Conservation (phyloP, 306 rosid genomes). For the Luffa acutangula region DNA sequence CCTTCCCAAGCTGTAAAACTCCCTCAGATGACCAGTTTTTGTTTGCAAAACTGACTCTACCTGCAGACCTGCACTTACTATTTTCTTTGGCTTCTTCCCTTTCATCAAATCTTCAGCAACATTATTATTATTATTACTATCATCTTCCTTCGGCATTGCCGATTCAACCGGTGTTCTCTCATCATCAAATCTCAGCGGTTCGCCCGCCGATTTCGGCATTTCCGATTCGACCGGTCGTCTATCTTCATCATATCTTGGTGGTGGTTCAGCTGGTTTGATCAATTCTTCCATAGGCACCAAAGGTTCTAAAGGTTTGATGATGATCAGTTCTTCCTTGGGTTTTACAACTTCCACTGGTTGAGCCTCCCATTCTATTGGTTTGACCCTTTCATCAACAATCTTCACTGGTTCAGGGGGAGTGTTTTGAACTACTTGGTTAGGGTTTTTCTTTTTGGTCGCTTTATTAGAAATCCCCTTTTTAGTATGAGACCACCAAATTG, state of each 20-base stretch:
- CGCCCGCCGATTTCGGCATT: neutral
- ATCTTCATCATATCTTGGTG: neutral
- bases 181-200: neutral
- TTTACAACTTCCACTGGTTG: neutral
- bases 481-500: slow-evolving; percentile 32
- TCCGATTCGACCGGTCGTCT: neutral
- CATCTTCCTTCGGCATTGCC: slow-evolving; percentile 5
- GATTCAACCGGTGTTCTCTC: neutral
- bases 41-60: slow-evolving; percentile 48
- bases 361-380: slow-evolving; percentile 2
- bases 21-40: slow-evolving; percentile 55
- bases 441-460: slow-evolving; percentile 7
- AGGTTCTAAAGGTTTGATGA: slow-evolving; percentile 6
- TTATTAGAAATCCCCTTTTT: neutral
- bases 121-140: neutral
- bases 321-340: neutral
- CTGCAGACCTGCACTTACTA: slow-evolving; percentile 54
- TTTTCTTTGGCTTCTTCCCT: slow-evolving; percentile 38
- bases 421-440: slow-evolving; percentile 12
- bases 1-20: slow-evolving; percentile 41
- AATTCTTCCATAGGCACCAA: slow-evolving; percentile 9
- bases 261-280: slow-evolving; percentile 5
- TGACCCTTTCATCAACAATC: slow-evolving; percentile 27
- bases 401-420: slow-evolving; percentile 44
- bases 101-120: neutral